Evolutionary conservation across 2,329 filamentous ascomycete genomes (phyloP).

Genomic region (Ampelomyces quisqualis): DNA sequence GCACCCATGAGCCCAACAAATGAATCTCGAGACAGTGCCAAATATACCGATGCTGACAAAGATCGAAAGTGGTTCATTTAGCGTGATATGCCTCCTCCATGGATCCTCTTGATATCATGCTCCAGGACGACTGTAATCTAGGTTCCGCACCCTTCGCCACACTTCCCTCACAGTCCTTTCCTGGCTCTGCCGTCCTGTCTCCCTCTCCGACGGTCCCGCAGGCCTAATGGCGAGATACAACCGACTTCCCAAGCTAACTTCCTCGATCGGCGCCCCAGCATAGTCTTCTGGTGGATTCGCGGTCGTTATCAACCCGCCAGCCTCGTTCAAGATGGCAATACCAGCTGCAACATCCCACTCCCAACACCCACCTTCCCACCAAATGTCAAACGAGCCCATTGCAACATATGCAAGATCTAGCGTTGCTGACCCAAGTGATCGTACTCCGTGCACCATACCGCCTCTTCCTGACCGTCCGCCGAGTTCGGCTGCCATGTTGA

Average conservation of each 20-base stretch:
- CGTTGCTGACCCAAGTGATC: conserved; percentile 71
- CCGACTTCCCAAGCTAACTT: conserved; percentile 64
- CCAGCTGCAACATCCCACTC: conserved; percentile 81
- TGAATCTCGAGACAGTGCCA: too few relatives aligned
- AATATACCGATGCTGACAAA: too few relatives aligned
- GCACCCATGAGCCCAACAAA: too few relatives aligned
- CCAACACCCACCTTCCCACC: conserved; percentile 83
- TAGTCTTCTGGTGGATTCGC: conserved; percentile 67
- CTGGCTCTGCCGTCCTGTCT: conserved; percentile 66
- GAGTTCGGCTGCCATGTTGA: conserved; percentile 71
- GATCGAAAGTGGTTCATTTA: too few relatives aligned
- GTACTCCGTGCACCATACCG: conserved; percentile 76
- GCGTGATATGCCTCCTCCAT: too few relatives aligned
- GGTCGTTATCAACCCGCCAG: conserved; percentile 71
- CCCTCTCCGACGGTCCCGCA: conserved; percentile 60
- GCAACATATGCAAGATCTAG: conserved; percentile 74
- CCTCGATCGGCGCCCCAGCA: conserved; percentile 58
- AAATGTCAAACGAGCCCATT: conserved; percentile 75
- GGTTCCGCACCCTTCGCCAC: conserved; percentile 65
- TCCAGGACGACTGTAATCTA: conserved; percentile 69
- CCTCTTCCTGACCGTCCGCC: conserved; percentile 64
- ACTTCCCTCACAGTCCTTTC: conserved; percentile 71
- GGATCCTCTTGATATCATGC: conserved; percentile 33
- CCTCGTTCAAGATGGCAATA: conserved; percentile 70
- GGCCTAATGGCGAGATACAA: conserved; percentile 71